Percentiles rank a stretch among this genome's conserved stretches.
These are phyloP conservation scores for Coleophoma cylindrospora DNA, from an alignment of 2,329 filamentous ascomycete species.

Conservation along the genomic window DNA sequence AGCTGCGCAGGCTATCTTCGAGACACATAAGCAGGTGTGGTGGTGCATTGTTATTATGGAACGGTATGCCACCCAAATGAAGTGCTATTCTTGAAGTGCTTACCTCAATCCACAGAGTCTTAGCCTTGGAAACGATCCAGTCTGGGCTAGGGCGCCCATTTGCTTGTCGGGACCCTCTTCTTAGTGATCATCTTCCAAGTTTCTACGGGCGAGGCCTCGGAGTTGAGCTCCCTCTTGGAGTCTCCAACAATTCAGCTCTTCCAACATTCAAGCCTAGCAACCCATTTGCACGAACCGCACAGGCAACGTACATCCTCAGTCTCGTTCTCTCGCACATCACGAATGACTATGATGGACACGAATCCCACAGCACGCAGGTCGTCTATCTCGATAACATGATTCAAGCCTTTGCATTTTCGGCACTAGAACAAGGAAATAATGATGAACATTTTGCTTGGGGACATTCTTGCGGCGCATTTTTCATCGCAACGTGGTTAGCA, in stretches of 20 bases:
- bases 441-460: not conserved
- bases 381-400: not conserved
- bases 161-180: not conserved
- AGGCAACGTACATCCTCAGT: not conserved
- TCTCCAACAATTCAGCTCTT: not conserved
- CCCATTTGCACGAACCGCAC: not conserved
- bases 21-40: not conserved
- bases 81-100: too few species aligned
- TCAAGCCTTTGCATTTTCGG: not conserved
- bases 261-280: not conserved
- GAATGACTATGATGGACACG: not conserved
- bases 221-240: not conserved
- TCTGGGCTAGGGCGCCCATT: not conserved
- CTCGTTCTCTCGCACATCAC: not conserved
- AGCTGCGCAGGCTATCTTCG: not conserved
- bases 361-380: not conserved
- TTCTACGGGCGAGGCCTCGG: not conserved
- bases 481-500: not conserved
- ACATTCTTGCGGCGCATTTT: not conserved
- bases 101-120: not conserved
- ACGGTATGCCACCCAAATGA: not conserved
- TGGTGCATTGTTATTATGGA: not conserved
- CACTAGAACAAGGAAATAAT: not conserved
- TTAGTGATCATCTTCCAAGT: not conserved
- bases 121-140: too few species aligned